Evolutionary conservation across 164 flowering plant genomes (phyloP), one percentile per base, ranked within the genome.

Genomic region (Stephania yunnanensis): DNA sequence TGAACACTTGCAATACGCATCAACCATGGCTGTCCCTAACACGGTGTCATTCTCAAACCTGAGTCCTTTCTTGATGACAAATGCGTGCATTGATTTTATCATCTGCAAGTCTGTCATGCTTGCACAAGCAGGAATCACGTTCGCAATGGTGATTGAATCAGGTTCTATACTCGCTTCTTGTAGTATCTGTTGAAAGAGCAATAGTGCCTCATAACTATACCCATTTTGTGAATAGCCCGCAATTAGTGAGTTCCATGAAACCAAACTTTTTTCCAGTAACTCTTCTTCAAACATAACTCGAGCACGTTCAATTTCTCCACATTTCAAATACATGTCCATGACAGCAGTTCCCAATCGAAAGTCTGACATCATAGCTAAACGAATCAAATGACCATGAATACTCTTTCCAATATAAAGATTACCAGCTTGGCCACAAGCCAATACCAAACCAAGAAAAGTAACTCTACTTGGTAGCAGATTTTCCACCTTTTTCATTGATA

Each of bases 181-280:
- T 15, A 75, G 75, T 84, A 85, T 76, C 20, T 22, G 58, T 52
- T 55, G 63, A 70, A 79, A 83, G 44, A 85, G 81, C 45, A 46
- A 29, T 42, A 75, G 65, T 67, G 87, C 85, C 69, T 81, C 79
- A 19, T 75, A 12, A 68, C 76, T 77, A 78, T 68, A 76, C 66
- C 85, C 85, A 80, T 83, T 81, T 69, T 80, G 84, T 10, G 84
- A 81, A 71, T 81, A 85, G 22, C 85, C 84, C 10, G 77, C 74
- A 75, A 85, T 73, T 25, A 83, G 63, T 66, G 87, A 81, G 71
- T 84, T 84, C 87, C 87, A 82, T 17, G 85, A 79, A 77, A 84
- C 76, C 78, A 85, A 74, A 68, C 78, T 85, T 74, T 75, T 85
- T n/a, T 76, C 71, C 0, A n/a, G 50, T 72, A 83, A 78, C 9